Evolutionary conservation across 352 stramenopile species (phyloP), one percentile per base, ranked within the genome.

Genomic region (Globisporangium iwayamae): DNA sequence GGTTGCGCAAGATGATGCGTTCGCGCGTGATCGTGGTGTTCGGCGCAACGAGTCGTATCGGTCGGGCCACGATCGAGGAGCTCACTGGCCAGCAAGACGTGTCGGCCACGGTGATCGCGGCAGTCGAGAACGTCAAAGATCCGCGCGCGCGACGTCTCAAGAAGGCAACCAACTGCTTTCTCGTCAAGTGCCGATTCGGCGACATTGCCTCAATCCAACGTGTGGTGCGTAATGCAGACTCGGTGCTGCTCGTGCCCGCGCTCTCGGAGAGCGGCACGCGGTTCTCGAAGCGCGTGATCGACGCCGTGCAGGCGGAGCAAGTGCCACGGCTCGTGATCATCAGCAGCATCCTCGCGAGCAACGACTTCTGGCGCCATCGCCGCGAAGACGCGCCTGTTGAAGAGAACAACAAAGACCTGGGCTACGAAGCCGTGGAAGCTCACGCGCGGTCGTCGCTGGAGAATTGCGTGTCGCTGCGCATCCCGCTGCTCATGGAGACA

Each of bases 401-500:
- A 54, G 50, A 58, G 65, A 74, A 25, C 38, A 50, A n/a, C 22
- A 48, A 72, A 6, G 59, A 76, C 22, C 48, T 67, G 10, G 79
- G 78, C 0, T 91, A 86, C 65, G 82, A 90, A 63, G 81, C 76
- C 1, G 72, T 91, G 14, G 84, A 93, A 66, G 81, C 73, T 46
- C 79, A 93, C 48, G 84, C 81, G n/a, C 68, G 79, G 38, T 69
- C 45, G 22, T 28, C 72, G 9, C 65, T 81, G 3, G 60, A 62
- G 14, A 83, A 87, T 41, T 83, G 70, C 68, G 74, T 93, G 30
- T 78, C 69, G 52, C 67, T 93, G 18, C 79, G 84, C 2, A 78
- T 91, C 56, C 84, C 84, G 22, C 55, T 91, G 28, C 68, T 91
- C 46, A 91, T 93, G 84, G 84, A 93, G 63, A 87, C 80, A 28